Evolutionary conservation across 352 stramenopile species (phyloP), one percentile per base, ranked within the genome.

Genomic region (Pythium myriotylum): DNA sequence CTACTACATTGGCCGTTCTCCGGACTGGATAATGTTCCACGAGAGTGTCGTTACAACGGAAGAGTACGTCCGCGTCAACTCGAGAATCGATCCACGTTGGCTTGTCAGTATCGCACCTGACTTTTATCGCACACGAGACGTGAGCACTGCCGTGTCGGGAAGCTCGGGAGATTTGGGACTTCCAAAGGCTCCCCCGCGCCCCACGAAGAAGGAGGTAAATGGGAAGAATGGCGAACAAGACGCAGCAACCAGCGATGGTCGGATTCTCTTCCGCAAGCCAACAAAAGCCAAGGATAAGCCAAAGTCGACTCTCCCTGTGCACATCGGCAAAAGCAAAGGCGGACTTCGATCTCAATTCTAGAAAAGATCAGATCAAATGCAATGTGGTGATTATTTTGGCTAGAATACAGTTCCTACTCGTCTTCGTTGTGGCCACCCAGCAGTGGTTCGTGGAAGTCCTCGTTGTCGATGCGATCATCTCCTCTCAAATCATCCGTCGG

Each of bases 21-120:
- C 97, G 3, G 97, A 99, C 68, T 99, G 98, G 84, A 92, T 99
- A 17, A 80, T 98, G 29, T 99, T 99, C 74, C 97, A 99, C 66
- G 95, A 99, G 73, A 96, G 99, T 41, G 97, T 99, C 23, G 89
- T 98, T 45, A 99, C 97, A 1, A 97, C 89, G 0, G 97, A 99
- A 57, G 97, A 99, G 72, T 98, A 92, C 57, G 84, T 96, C 23
- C 81, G 82, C 10, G 79, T 90, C 41, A 77, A 91, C 35, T 78
- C 69, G 13, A 83, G 62, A 48, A 89, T 94, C 43, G 79, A 94
- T 22, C 85, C 85, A 7, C 79, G 85, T 26, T 94, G 85, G 85
- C 70, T 94, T 24, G 68, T 91, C 16, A 65, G 66, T 26, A 68
- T 85, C 1, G 81, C 82, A 1, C 85, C 85, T 1, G 81, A 91